Percentiles rank a stretch among this genome's conserved stretches.
phyloP scores from a whole-genome alignment of 768 basidiomycete species.

The Panaeolus papilionaceus region DNA sequence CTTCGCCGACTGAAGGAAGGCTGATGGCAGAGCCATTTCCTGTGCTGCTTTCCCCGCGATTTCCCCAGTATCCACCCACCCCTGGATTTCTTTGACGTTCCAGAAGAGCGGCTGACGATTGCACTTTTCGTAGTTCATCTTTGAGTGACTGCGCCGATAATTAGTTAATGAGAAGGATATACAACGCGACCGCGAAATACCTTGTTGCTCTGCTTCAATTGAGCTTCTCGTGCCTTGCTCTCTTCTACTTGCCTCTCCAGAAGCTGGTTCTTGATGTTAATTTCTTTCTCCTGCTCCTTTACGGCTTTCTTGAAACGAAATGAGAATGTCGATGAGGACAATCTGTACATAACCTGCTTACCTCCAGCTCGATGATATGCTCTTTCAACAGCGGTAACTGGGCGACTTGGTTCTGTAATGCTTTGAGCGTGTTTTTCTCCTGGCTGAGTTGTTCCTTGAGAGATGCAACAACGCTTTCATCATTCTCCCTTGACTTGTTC shows the following conservation, averaged over 20 bases:
- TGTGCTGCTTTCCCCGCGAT: constrained; percentile 41
- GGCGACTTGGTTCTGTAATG: constrained; percentile 57
- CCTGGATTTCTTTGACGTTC: constrained; percentile 94
- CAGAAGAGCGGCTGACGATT: constrained; percentile 88
- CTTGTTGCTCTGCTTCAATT: constrained; percentile 80
- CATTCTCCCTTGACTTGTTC: constrained; percentile 63
- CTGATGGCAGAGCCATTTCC: constrained; percentile 48
- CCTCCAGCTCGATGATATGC: constrained; percentile 66
- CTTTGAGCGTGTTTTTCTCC: constrained; percentile 52
- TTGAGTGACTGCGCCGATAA: constrained; percentile 69
- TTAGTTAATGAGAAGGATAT: constrained; percentile 14
- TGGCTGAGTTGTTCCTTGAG: constrained; percentile 62
- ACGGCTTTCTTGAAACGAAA: constrained; percentile 36
- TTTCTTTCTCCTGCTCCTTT: constrained; percentile 50
- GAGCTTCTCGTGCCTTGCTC: constrained; percentile 67
- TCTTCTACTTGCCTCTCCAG: constrained; percentile 81
- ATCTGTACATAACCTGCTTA: constrained; percentile 36
- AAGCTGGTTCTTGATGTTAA: constrained; percentile 50
- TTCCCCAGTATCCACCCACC: constrained; percentile 85
- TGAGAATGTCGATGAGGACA: neutral
- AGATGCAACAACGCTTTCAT: constrained; percentile 54
- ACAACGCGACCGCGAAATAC: constrained; percentile 41
- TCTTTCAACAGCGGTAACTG: constrained; percentile 59
- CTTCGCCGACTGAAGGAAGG: constrained; percentile 40
- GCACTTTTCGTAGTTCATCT: constrained; percentile 95